These are phyloP conservation scores for Dictyostelium firmibasis DNA, from an alignment of 78 protist genomes.

Conservation along the genomic window DNA sequence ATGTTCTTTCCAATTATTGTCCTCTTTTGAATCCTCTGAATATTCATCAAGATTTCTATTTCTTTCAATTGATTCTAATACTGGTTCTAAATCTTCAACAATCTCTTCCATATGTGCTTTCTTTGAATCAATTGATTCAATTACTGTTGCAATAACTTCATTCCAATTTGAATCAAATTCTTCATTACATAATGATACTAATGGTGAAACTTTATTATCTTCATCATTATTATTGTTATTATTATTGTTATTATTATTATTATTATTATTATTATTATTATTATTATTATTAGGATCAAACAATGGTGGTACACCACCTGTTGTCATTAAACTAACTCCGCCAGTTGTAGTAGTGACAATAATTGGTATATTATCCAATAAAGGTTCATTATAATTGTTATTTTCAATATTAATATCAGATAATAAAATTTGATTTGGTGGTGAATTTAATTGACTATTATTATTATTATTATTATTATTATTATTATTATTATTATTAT, in stretches of 20 bases:
- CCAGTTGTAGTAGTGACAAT: neutral
- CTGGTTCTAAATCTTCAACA: constrained; percentile 70
- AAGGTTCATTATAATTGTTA: neutral
- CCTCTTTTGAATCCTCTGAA: constrained; percentile 28
- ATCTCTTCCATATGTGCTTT: constrained; percentile 61
- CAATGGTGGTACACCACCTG: too few species aligned
- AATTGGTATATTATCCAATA: neutral
- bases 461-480: neutral
- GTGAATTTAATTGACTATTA: neutral
- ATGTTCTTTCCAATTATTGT: constrained; percentile 66
- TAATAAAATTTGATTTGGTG: neutral
- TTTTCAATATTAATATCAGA: neutral
- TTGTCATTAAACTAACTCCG: too few species aligned
- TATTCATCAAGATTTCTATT: constrained; percentile 55
- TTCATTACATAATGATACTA: constrained; percentile 20
- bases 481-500: neutral
- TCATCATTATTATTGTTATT: neutral
- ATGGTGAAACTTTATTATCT: constrained; percentile 27
- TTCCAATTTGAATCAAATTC: constrained; percentile 69
- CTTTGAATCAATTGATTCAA: constrained; percentile 65
- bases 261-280: neutral
- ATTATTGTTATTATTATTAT: neutral
- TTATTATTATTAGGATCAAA: too few species aligned
- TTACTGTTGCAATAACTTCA: constrained; percentile 54
- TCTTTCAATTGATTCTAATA: constrained; percentile 59